Evolutionary conservation across 352 stramenopile species (phyloP).

Genomic region (Pythium periplocum): DNA sequence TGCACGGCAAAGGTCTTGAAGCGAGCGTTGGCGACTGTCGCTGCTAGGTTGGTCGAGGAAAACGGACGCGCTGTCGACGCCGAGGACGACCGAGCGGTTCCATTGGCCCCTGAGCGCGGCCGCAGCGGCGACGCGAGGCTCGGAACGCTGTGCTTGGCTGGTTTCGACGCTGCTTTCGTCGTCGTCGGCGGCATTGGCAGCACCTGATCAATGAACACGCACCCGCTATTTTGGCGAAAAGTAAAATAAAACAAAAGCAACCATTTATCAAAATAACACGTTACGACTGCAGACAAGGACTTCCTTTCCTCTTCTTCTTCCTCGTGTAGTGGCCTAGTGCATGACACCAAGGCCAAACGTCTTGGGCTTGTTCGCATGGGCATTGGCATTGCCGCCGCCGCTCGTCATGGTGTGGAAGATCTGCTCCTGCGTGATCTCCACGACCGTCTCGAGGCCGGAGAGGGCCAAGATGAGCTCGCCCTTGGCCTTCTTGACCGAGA

Average conservation of each 20-base stretch:
- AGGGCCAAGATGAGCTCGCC: conserved; percentile 33
- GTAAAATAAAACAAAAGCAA: no score
- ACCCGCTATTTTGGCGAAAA: no score
- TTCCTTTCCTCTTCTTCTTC: no score
- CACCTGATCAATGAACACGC: no score
- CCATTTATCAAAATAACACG: no score
- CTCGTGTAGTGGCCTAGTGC: background rate
- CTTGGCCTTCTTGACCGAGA: conserved; percentile 36
- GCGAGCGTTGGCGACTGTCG: conserved; percentile 35
- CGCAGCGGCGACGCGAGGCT: no score
- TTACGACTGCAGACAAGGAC: no score
- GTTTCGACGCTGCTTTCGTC: background rate
- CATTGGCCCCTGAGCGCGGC: no score
- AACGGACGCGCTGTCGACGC: conserved; percentile 22
- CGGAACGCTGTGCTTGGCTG: no score
- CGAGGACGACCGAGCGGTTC: conserved; percentile 2
- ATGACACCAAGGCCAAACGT: conserved; percentile 12
- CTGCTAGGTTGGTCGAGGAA: conserved; percentile 42
- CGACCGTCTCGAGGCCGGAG: conserved; percentile 33
- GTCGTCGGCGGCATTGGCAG: background rate
- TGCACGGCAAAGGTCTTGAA: conserved; percentile 56
- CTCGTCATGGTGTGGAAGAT: conserved; percentile 31
- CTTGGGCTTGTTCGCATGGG: conserved; percentile 2
- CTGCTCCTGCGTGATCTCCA: conserved; percentile 36
- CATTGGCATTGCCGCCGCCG: background rate